phyloP scores from a whole-genome alignment of 73 alveolate genomes.

The Effrenium voratum region DNA sequence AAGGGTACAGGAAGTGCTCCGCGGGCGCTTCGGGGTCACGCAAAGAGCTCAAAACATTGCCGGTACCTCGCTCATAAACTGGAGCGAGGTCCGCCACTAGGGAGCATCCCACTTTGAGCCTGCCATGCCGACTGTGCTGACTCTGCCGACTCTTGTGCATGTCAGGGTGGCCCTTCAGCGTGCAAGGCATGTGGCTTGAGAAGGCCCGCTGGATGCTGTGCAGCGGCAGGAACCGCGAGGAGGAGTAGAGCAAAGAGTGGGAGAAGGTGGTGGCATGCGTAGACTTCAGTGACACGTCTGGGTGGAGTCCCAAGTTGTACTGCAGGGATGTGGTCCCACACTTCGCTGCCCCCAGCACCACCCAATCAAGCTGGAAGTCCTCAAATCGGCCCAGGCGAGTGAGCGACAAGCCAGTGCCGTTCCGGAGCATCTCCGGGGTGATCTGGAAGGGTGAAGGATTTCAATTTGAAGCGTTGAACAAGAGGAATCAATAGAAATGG shows the following conservation, averaged over 20 bases:
- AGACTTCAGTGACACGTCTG: constrained; percentile 10
- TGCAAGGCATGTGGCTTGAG: constrained; percentile 6
- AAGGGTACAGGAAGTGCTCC: constrained; percentile 51
- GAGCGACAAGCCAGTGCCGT: constrained; percentile 52
- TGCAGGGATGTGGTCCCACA: constrained; percentile 87
- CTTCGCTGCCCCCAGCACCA: constrained; percentile 77
- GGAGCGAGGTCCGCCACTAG: constrained; percentile 72
- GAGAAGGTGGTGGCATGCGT: constrained; percentile 50
- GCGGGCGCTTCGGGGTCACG: constrained; percentile 6
- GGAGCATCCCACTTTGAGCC: constrained; percentile 41
- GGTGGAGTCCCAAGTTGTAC: constrained; percentile 52
- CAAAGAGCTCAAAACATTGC: constrained; percentile 43
- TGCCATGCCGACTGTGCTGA: not conserved
- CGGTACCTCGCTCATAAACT: constrained; percentile 56
- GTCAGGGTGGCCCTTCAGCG: constrained; percentile 56
- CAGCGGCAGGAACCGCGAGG: constrained; percentile 84
- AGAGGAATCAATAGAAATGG: too few relatives aligned
- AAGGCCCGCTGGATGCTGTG: constrained; percentile 47
- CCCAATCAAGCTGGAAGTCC: constrained; percentile 52
- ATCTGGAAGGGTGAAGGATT: constrained; percentile 1
- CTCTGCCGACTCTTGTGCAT: not conserved
- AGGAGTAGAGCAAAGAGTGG: constrained; percentile 73
- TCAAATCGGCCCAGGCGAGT: constrained; percentile 30
- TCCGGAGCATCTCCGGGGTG: constrained; percentile 57
- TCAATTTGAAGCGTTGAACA: too few relatives aligned